These are phyloP conservation scores for Rhizodiscina lignyota DNA, from an alignment of 495 filamentous ascomycete species.

Conservation along the genomic window DNA sequence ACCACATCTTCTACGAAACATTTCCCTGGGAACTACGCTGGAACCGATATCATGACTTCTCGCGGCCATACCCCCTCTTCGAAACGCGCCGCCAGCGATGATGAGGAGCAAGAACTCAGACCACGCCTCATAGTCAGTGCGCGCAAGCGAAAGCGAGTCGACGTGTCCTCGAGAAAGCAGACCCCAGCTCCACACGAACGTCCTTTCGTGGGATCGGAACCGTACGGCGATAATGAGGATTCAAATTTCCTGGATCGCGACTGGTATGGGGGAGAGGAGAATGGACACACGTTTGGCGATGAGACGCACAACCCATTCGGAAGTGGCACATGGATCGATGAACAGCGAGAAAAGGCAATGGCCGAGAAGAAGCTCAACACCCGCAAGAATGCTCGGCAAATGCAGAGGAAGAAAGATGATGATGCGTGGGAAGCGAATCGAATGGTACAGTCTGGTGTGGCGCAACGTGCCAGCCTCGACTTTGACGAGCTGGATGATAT, in stretches of 20 bases:
- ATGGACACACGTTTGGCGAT: conserved; percentile 61
- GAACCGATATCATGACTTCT: no score
- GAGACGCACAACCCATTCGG: conserved; percentile 57
- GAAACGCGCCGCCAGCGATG: no score
- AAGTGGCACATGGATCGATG: conserved; percentile 45
- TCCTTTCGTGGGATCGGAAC: conserved; percentile 19
- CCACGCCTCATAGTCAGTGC: no score
- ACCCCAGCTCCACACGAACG: conserved; percentile 10
- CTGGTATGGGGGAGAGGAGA: conserved; percentile 73
- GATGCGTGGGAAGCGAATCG: conserved; percentile 98
- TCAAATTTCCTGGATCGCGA: conserved; percentile 66
- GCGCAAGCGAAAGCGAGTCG: no score
- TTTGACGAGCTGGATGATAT: conserved; percentile 81
- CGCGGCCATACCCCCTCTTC: no score
- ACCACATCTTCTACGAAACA: no score
- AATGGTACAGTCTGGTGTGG: conserved; percentile 93
- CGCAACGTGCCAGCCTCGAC: conserved; percentile 68
- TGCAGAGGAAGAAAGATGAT: conserved; percentile 80
- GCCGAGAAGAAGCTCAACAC: conserved; percentile 58
- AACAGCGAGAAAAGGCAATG: conserved; percentile 53
- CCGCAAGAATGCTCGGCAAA: conserved; percentile 49
- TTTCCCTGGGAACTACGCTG: no score
- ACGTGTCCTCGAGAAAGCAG: no score
- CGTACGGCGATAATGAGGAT: conserved; percentile 32
- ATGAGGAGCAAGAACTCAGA: no score